Base-by-base conservation (phyloP, 441 rosid genomes). In the Eutrema salsugineum region DNA sequence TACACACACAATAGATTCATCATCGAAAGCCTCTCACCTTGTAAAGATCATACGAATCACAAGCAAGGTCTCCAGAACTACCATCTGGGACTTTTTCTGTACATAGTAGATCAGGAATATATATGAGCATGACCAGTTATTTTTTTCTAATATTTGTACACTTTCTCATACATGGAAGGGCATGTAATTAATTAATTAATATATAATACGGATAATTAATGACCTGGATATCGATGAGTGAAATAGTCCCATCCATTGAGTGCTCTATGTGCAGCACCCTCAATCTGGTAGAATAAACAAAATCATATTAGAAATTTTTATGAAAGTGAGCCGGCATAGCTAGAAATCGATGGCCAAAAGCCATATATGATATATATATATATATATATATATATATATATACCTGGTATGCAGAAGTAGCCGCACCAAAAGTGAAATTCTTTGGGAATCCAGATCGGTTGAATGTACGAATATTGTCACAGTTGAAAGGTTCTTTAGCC, bases 351-450 rank as follows among this genome's bases (percentile, higher is more conserved):
- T 35, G 11, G 17, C 22, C 4, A 8, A 10, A 2, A 11, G 15
- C 33, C 7, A n/a, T 28, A 22, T 22, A 22, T n/a, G n/a, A n/a
- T n/a, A n/a, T n/a, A n/a, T n/a, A n/a, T n/a, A n/a, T n/a, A n/a
- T n/a, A n/a, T n/a, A n/a, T n/a, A n/a, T n/a, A n/a, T 28, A 22
- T 22, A 22, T 22, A 22, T 22, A 3, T 22, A 22, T 8, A 16
- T 58, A 58, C 63, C 63, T 58, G 63, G 5, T 38, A 59, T 22
- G 64, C 64, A 11, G 64, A 59, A 38, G 48, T 59, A 40, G 64
- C 16, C 11, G 48, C 64, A 19, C 64, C 48, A 20, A 59, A 59
- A 10, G 47, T 59, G 33, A 59, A 59, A 59, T 59, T 59, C 11
- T 22, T 59, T 59, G 47, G 48, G 1, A 59, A 59, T 6, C 47